These are phyloP conservation scores for Tieghemostelium lacteum DNA, from an alignment of 78 protist species.

Conservation along the genomic window DNA sequence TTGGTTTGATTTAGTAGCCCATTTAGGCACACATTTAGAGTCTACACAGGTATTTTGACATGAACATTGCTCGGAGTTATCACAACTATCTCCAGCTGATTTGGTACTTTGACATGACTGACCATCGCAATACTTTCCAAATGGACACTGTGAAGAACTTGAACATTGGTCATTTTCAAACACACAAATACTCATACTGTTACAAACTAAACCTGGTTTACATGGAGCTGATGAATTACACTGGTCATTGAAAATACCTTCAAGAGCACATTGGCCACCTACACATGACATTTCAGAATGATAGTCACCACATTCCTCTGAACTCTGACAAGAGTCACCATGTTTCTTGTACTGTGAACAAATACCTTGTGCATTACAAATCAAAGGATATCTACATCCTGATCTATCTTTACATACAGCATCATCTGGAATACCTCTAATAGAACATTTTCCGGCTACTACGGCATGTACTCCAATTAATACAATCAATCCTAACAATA, in stretches of 20 bases:
- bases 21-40: slow-evolving; percentile 9
- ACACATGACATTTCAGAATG: background rate
- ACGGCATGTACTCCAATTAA: too few relatives aligned
- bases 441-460: too few relatives aligned
- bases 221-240: background rate
- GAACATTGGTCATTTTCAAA: background rate
- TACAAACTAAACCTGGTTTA: background rate
- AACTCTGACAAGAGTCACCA: background rate
- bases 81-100: background rate
- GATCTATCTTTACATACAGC: background rate
- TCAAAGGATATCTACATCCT: slow-evolving; percentile 13
- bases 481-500: too few relatives aligned
- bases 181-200: background rate
- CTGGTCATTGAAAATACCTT: background rate
- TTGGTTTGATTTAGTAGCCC: background rate
- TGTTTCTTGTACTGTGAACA: background rate
- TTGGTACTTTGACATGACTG: background rate
- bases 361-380: slow-evolving; percentile 1
- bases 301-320: slow-evolving; percentile 8
- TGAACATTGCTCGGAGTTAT: background rate
- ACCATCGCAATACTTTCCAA: slow-evolving; percentile 3
- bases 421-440: too few relatives aligned
- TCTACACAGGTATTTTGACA: background rate
- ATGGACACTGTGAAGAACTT: background rate
- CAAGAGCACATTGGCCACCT: background rate